phyloP scores from a whole-genome alignment of 768 basidiomycete genomes.

The Pleurotus platypus region DNA sequence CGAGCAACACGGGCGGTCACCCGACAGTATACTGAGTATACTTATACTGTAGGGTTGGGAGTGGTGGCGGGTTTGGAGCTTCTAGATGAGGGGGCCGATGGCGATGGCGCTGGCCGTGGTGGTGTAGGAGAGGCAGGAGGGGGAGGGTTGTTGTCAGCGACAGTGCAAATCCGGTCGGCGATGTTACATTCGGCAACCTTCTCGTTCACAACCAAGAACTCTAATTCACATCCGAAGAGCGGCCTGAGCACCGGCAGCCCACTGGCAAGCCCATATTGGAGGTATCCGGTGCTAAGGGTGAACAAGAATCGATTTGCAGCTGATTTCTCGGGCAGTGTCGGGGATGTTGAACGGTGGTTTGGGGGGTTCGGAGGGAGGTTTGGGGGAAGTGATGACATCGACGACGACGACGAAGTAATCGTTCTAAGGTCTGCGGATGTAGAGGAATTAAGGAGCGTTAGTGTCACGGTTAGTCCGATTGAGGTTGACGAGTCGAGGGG shows the following conservation, averaged over 20 bases:
- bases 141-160: no score
- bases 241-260: background rate
- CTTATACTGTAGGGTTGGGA: no score
- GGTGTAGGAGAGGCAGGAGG: no score
- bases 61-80: no score
- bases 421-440: constrained; percentile 4
- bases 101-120: no score
- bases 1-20: no score
- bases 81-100: no score
- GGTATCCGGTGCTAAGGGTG: background rate
- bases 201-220: background rate
- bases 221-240: background rate
- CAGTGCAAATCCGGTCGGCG: no score
- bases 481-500: background rate
- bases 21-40: no score
- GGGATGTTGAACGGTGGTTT: background rate
- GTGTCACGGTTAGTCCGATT: background rate
- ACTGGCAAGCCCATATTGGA: background rate
- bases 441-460: constrained; percentile 1
- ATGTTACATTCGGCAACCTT: background rate
- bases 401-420: constrained; percentile 1
- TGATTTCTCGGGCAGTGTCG: background rate
- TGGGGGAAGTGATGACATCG: background rate
- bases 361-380: background rate
- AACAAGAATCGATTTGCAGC: constrained; percentile 4